These are phyloP conservation scores for Clavispora vitiphila DNA, from an alignment of 805 yeast species.

Conservation along the genomic window DNA sequence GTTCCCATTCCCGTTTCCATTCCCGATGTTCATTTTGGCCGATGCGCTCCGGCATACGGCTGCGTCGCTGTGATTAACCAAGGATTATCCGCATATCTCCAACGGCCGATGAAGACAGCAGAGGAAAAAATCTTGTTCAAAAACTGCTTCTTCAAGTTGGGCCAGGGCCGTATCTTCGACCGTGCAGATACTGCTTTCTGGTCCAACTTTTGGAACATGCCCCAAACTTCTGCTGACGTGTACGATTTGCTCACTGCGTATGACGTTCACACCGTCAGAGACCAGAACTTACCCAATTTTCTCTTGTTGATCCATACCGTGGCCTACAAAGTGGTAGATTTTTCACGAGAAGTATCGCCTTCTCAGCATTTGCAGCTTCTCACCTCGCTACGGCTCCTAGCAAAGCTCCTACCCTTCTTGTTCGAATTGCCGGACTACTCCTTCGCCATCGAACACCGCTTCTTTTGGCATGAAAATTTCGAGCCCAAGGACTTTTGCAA, in stretches of 20 bases:
- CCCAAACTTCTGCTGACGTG: slow-evolving; percentile 51
- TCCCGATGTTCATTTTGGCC: not conserved
- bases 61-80: not conserved
- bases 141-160: slow-evolving; percentile 55
- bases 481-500: slow-evolving; percentile 27
- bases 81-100: not conserved
- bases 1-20: too few species aligned
- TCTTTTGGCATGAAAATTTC: slow-evolving; percentile 35
- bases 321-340: slow-evolving; percentile 18
- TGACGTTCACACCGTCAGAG: slow-evolving; percentile 59
- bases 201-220: slow-evolving; percentile 29
- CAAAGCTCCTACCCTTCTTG: slow-evolving; percentile 60
- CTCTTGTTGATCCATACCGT: slow-evolving; percentile 42
- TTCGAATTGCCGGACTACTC: slow-evolving; percentile 46
- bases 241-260: slow-evolving; percentile 49
- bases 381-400: slow-evolving; percentile 60
- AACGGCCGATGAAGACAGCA: slow-evolving; percentile 57
- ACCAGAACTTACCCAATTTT: slow-evolving; percentile 54
- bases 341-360: slow-evolving; percentile 7
- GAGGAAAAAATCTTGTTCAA: slow-evolving; percentile 62
- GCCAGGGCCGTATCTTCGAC: slow-evolving; percentile 38
- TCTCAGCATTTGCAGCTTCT: slow-evolving; percentile 35
- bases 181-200: slow-evolving; percentile 24
- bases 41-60: not conserved
- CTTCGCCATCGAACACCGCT: slow-evolving; percentile 21